A percentile compares a stretch with the other conserved stretches of the same genome.
These are phyloP conservation scores for Yamadazyma kanchanaburiensis DNA, from an alignment of 1,139 yeast genomes.

Conservation along the genomic window DNA sequence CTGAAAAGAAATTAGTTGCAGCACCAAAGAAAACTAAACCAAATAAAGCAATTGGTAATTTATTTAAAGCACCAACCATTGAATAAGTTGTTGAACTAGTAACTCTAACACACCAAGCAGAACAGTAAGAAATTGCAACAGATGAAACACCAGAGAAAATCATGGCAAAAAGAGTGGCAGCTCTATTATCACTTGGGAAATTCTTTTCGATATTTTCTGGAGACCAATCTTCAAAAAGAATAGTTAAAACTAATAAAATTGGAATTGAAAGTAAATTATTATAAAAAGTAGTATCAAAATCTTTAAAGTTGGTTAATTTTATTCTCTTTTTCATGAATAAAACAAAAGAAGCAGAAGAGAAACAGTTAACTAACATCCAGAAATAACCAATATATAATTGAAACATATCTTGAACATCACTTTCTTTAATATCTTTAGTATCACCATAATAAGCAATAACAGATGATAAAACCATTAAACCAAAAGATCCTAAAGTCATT, in stretches of 20 bases:
- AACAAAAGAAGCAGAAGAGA: slow-evolving; percentile 91
- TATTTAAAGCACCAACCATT: slow-evolving; percentile 98
- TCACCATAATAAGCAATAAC: slow-evolving; percentile 95
- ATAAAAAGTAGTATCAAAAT: slow-evolving; percentile 97
- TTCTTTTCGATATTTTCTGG: slow-evolving; percentile 66
- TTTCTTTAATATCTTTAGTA: slow-evolving; percentile 34
- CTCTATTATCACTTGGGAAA: slow-evolving; percentile 72
- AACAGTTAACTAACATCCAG: slow-evolving; percentile 96
- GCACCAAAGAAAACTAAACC: slow-evolving; percentile 94
- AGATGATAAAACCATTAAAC: slow-evolving; percentile 89
- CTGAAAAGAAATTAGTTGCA: slow-evolving; percentile 89
- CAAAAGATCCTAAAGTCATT: slow-evolving; percentile 85
- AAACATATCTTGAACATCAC: slow-evolving; percentile 23
- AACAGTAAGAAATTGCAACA: slow-evolving; percentile 95
- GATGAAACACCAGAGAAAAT: slow-evolving; percentile 89
- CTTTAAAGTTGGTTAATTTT: slow-evolving; percentile 93
- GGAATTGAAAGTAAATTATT: slow-evolving; percentile 93
- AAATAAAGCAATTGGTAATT: slow-evolving; percentile 93
- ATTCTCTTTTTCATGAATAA: slow-evolving; percentile 96
- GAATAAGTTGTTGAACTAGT: slow-evolving; percentile 97
- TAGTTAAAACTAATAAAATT: slow-evolving; percentile 70
- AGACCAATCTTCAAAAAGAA: slow-evolving; percentile 91
- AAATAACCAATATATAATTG: slow-evolving; percentile 78
- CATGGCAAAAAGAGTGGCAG: slow-evolving; percentile 75
- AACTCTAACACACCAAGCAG: slow-evolving; percentile 99